A percentile compares a stretch with the other conserved stretches of the same genome.
Evolutionary conservation across 2,329 filamentous ascomycete species (phyloP).

Genomic region (Talaromyces sp.): DNA sequence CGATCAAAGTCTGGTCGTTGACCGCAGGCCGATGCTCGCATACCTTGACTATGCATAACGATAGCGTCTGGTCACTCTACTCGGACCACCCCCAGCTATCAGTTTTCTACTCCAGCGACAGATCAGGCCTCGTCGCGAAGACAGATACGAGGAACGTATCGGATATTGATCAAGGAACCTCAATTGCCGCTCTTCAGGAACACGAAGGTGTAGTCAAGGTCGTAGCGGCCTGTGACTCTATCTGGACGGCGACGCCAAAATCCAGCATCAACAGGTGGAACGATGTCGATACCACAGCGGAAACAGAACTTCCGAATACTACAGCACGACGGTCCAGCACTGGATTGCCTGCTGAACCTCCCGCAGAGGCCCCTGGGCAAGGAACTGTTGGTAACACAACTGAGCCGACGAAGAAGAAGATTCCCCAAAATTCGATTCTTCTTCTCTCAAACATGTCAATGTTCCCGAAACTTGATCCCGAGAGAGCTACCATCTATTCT

Average conservation of each 20-base stretch:
- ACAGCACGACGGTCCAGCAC: conserved; percentile 49
- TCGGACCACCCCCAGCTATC: conserved; percentile 80
- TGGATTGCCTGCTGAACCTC: conserved; percentile 43
- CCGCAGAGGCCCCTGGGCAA: conserved; percentile 29
- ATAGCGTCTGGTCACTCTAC: conserved; percentile 93
- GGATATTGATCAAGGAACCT: conserved; percentile 82
- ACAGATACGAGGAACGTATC: conserved; percentile 75
- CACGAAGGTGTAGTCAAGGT: conserved; percentile 65
- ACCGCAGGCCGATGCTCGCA: conserved; percentile 95
- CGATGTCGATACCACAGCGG: conserved; percentile 72
- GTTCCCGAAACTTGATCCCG: conserved; percentile 60
- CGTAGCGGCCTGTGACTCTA: conserved; percentile 61
- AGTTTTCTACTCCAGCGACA: conserved; percentile 91
- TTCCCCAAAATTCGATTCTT: conserved; percentile 72
- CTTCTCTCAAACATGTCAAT: conserved; percentile 77
- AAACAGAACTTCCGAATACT: conserved; percentile 52
- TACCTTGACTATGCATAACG: conserved; percentile 97
- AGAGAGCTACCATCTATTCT: conserved; percentile 51
- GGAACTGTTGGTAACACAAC: conserved; percentile 26
- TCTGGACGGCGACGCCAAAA: conserved; percentile 86
- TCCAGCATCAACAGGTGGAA: conserved; percentile 91
- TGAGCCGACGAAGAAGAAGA: conserved; percentile 49
- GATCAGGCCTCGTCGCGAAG: conserved; percentile 90
- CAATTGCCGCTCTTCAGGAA: conserved; percentile 86
- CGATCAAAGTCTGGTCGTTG: conserved; percentile 96